phyloP scores from a whole-genome alignment of 805 yeast species.

The Kazachstania martiniae region DNA sequence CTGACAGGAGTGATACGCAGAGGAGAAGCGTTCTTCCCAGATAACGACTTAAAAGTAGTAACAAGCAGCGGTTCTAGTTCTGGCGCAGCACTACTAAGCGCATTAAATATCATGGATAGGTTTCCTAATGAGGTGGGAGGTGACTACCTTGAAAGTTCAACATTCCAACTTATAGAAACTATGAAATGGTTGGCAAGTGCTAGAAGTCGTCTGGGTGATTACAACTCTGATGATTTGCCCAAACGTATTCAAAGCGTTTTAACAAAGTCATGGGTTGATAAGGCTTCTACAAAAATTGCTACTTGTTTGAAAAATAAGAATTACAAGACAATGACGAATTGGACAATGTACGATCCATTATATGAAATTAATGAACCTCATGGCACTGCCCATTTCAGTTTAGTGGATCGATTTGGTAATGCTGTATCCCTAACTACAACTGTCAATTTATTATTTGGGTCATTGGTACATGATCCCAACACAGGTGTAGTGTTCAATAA shows the following conservation, averaged over 20 bases:
- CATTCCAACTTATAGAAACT: constrained; percentile 66
- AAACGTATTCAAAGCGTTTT: constrained; percentile 36
- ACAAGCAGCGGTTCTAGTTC: constrained; percentile 67
- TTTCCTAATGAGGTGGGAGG: constrained; percentile 32
- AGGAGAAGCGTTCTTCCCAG: constrained; percentile 24
- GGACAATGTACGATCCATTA: constrained; percentile 70
- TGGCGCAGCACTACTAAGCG: constrained; percentile 74
- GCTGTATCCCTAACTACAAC: constrained; percentile 87
- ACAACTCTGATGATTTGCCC: constrained; percentile 18
- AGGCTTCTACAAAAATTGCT: constrained; percentile 40
- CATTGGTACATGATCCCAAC: constrained; percentile 62
- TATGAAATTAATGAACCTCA: constrained; percentile 71
- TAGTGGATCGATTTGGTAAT: constrained; percentile 63
- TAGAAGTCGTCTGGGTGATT: constrained; percentile 79
- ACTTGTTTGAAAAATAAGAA: constrained; percentile 22
- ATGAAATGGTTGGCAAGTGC: constrained; percentile 94
- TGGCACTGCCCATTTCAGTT: constrained; percentile 83
- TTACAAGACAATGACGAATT: constrained; percentile 42
- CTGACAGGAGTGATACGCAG: constrained; percentile 13
- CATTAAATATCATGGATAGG: constrained; percentile 51
- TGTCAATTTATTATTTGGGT: constrained; percentile 74
- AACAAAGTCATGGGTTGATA: constrained; percentile 45
- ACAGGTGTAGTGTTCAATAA: constrained; percentile 82
- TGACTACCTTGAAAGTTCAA: constrained; percentile 38
- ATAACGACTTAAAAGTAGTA: constrained; percentile 36